Evolutionary conservation across 805 yeast species (phyloP), one percentile per base, ranked within the genome.

Genomic region (Ogataea chonburiensis): DNA sequence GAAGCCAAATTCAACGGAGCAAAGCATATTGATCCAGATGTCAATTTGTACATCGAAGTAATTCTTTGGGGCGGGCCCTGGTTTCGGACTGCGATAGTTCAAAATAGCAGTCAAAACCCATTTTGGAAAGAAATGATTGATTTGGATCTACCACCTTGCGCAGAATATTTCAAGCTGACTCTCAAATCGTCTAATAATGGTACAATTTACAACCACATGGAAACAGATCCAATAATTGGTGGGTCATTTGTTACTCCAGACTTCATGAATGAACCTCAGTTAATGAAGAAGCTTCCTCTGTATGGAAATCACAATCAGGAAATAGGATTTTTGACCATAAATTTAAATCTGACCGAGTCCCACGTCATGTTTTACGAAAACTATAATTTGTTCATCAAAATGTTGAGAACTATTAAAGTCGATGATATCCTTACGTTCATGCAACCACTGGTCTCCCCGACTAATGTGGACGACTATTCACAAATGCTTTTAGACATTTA

Each of bases 61-160:
- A 63, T 71, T 12, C 68, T 86, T 56, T 83, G 93, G 82, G 79
- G 75, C 13, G 68, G 75, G 30, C 77, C 82, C 0, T 83, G 91
- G 86, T 86, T 84, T 24, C 67, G 87, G 46, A 86, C 96, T 0
- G 80, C 88, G 2, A 66, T 75, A 5, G 81, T 81, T 0, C 63
- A 67, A 23, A 64, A 71, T 29, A 39, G 58, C 9, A 47, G 58
- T 3, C 46, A 57, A 0, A 69, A 70, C 37, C 89, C 95, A 1
- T 86, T 86, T 54, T 89, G 96, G 93, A 77, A 88, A 53, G 96
- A 89, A 52, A 75, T 70, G 28, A 83, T 85, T 52, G 62, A 71
- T 2, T 63, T 83, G n/a, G 75, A 79, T 33, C 63, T 80, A 26
- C 81, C 85, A 0, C 64, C 74, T 5, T 63, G 69, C 28, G 76